Conservation (phyloP, 2,329 filamentous ascomycete species). For the Sclerotinia glacialis region DNA sequence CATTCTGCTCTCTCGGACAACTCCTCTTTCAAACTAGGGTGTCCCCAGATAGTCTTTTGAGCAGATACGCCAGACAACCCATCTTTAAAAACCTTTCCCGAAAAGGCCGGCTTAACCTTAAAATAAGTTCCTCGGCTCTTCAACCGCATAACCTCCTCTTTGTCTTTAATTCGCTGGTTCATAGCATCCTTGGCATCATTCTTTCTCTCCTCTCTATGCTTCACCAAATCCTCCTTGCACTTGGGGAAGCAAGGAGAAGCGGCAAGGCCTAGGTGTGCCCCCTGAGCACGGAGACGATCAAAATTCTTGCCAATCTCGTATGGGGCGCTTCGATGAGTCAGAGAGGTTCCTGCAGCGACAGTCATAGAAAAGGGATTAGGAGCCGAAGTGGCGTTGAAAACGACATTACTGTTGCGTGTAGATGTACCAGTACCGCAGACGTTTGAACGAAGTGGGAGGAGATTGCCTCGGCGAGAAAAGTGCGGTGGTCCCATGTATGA, state of each 20-base stretch:
- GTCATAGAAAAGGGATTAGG: background rate
- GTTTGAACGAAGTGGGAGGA: background rate
- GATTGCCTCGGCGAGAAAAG: constrained; percentile 1
- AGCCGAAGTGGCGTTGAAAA: background rate
- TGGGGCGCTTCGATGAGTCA: background rate
- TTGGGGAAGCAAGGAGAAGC: background rate
- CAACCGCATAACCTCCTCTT: constrained; percentile 12
- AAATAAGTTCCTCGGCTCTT: constrained; percentile 1
- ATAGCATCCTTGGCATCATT: background rate
- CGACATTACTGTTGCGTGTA: background rate
- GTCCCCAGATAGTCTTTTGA: background rate
- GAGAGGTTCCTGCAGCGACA: constrained; percentile 3
- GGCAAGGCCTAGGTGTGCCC: background rate
- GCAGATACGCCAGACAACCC: background rate
- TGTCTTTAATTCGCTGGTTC: background rate
- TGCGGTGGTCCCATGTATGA: background rate
- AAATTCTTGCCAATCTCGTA: constrained; percentile 10
- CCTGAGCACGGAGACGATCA: constrained; percentile 3
- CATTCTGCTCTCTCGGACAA: background rate
- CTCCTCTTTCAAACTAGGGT: background rate
- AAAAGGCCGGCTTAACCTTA: background rate
- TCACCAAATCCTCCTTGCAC: background rate
- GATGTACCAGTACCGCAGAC: too few species aligned
- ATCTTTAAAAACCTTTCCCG: background rate
- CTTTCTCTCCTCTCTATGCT: constrained; percentile 14